Conservation (phyloP, 2,329 filamentous ascomycete genomes). For the Fusarium sp. region DNA sequence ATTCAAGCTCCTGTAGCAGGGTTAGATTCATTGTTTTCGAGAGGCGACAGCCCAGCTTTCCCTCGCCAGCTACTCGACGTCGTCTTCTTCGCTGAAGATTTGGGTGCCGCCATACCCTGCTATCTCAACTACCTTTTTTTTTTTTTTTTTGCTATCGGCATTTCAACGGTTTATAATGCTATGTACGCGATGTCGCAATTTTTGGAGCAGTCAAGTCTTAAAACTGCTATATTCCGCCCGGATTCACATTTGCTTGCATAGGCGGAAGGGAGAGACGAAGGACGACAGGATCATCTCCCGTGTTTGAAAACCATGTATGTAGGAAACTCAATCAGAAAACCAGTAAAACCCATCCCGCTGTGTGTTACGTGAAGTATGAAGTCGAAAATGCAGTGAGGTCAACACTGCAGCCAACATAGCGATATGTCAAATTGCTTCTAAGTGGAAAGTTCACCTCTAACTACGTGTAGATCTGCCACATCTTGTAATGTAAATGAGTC, state of each 20-base stretch:
- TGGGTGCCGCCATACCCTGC: neutral
- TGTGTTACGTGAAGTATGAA: neutral
- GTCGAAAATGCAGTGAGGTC: too few relatives aligned
- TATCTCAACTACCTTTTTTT: neutral
- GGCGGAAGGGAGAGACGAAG: constrained; percentile 11
- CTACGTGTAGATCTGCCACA: neutral
- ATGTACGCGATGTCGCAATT: neutral
- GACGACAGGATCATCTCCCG: constrained; percentile 8
- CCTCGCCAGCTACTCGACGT: too few relatives aligned
- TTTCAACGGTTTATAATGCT: neutral
- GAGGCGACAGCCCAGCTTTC: too few relatives aligned
- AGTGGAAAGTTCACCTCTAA: neutral
- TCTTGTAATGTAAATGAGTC: neutral
- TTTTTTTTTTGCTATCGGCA: neutral
- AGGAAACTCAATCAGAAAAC: constrained; percentile 4
- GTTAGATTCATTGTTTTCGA: neutral
- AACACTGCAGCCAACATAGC: too few relatives aligned
- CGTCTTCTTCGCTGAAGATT: too few relatives aligned
- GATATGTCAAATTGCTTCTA: neutral
- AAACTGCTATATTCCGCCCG: constrained; percentile 9
- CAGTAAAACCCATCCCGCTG: neutral
- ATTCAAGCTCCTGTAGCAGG: too few relatives aligned
- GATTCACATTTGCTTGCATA: constrained; percentile 4
- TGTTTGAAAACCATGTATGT: constrained; percentile 9
- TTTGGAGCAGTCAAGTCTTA: neutral